Evolutionary conservation across 2,329 filamentous ascomycete species (phyloP), one percentile per base, ranked within the genome.

Genomic region (Pseudogymnoascus sp.): DNA sequence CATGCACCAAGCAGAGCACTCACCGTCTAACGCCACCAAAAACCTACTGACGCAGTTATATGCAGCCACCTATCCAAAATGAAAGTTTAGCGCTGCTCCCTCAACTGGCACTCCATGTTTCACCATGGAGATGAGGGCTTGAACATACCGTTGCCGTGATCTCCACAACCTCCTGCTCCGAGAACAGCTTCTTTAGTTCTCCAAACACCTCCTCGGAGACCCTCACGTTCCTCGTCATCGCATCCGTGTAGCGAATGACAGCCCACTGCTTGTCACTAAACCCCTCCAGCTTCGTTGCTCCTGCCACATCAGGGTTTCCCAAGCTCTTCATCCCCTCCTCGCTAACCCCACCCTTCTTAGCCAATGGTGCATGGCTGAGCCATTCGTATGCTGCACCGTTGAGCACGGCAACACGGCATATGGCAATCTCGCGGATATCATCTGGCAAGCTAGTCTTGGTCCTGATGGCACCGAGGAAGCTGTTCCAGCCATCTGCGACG

Each of bases 11-110:
- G 46, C 46, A 56, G 50, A 62, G 22, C 59, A 77, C 83, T 75
- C 76, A 87, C 85, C 89, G 77, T 96, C 88, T 63, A 96, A 75
- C 12, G 91, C 91, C 19, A 96, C 90, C 68, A 96, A 75, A 69
- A 96, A 93, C 31, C 91, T 82, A 73, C 89, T 92, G 14, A 96
- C 90, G 72, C 89, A 93, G 73, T 96, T 96, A 74, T 96, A 96
- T 62, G 84, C 86, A 11, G 89, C 89, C 68, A 91, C 83, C 71
- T 73, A 61, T 62, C 50, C 14, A 33, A 33, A 59, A 46, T 14
- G 12, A 7, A 61, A 61, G 16, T 61, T 53, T 56, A 40, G 56
- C 50, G 38, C 38, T 12, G 26, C 35, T 16, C 14, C 19, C 4
- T 22, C 22, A 43, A 31, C 24, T 16, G 61, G 53, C 22, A 31